These are phyloP conservation scores for Linnemannia elongata DNA, from an alignment of 192 early-diverging fungal genomes.

Conservation along the genomic window DNA sequence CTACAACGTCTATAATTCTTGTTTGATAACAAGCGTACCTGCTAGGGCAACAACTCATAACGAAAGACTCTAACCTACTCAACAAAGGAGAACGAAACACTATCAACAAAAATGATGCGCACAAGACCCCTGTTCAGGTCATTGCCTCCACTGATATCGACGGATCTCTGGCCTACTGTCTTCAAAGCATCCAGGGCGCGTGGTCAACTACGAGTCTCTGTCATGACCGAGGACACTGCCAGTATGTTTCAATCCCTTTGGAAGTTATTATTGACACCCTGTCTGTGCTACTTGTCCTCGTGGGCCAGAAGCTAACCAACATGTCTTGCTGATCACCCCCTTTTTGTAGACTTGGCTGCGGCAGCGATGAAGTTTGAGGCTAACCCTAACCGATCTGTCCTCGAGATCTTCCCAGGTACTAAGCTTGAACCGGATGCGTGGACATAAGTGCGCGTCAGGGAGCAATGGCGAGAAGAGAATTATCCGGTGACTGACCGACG, in stretches of 20 bases:
- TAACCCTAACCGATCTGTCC: conserved; percentile 22
- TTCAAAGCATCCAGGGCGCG: conserved; percentile 46
- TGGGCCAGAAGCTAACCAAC: too few species aligned
- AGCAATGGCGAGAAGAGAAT: background rate
- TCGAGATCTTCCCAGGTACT: conserved; percentile 43
- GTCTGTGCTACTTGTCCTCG: background rate
- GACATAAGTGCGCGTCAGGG: background rate
- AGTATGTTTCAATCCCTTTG: conserved; percentile 5
- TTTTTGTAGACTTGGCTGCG: conserved; percentile 29
- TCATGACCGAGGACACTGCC: conserved; percentile 40
- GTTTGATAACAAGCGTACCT: background rate
- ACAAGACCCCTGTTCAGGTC: conserved; percentile 14
- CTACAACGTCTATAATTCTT: background rate
- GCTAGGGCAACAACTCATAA: background rate
- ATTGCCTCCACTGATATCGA: conserved; percentile 24
- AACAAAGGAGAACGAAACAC: background rate
- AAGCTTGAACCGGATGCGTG: too few species aligned
- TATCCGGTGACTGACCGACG: background rate
- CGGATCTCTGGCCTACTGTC: conserved; percentile 24
- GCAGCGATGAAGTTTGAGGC: conserved; percentile 22
- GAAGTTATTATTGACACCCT: background rate
- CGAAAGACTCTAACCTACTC: background rate
- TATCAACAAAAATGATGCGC: background rate
- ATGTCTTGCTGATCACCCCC: too few species aligned
- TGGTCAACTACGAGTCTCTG: conserved; percentile 29